Base-by-base conservation (phyloP, 345 rosid genomes). In the Eucalyptus cloeziana region DNA sequence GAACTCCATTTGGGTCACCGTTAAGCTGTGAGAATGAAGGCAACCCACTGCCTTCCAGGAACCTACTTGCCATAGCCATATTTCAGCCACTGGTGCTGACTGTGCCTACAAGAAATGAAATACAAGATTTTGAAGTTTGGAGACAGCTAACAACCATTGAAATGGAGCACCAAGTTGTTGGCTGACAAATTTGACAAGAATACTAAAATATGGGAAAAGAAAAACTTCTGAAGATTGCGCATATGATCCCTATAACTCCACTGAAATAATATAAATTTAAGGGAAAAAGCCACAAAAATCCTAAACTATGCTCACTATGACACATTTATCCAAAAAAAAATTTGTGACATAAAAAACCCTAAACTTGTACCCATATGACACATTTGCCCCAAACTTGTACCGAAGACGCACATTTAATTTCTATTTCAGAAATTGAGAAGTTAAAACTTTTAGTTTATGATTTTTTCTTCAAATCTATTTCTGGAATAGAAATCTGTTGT, bases 11-110 rank as follows among this genome's bases (percentile, higher is more conserved):
- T 95, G 98, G 33, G 99, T 98, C 58, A 97, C 99, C 49, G 99
- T 97, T 93, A 98, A 94, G 92, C 93, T 95, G 95, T 95, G 99
- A 90, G 99, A 95, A 90, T 95, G 96, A 95, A 98, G 90, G 71
- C 95, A 95, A 86, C 96, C 96, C 80, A 96, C 94, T 83, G 96
- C 93, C 93, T 97, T 98, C 98, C 99, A 98, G n/a, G 97, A 93
- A 90, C 99, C 97, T 83, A 95, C 98, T 92, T 96, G 94, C 99
- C 98, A 98, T 44, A 95, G 90, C 98, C 97, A 96, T 94, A 98
- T 95, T 87, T 98, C 99, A 7, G 99, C 99, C 87, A 93, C 97
- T 88, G 95, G 31, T 33, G 93, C 94, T 80, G 98, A 94, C 83
- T 97, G 98, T 51, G 97, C 99, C 99, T 98, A 93, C 88, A 93